Evolutionary conservation across 495 filamentous ascomycete species (phyloP).

Genomic region (Staphylotrichum tortipilum): DNA sequence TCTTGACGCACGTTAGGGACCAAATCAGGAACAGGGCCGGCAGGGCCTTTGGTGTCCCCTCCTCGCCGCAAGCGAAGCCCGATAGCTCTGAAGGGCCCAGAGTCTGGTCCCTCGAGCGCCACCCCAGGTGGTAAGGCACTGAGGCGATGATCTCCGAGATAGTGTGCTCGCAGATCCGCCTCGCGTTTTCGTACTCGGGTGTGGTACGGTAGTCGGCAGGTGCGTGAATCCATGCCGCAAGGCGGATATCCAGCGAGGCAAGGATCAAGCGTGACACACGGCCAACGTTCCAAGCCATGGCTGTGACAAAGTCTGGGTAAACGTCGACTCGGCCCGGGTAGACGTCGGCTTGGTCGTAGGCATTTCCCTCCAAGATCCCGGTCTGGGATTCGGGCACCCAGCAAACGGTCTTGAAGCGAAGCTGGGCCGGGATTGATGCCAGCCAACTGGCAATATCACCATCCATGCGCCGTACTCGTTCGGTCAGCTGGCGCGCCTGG

Average conservation of each 20-base stretch:
- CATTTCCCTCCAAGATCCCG: conserved; percentile 20
- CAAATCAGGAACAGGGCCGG: conserved; percentile 35
- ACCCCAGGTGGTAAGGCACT: conserved; percentile 46
- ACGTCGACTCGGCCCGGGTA: conserved; percentile 46
- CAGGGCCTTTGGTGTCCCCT: conserved; percentile 32
- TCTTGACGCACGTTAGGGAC: conserved; percentile 29
- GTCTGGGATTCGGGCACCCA: conserved; percentile 38
- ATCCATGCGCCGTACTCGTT: conserved; percentile 30
- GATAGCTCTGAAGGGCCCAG: conserved; percentile 12
- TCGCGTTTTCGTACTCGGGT: conserved; percentile 39
- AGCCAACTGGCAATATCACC: conserved; percentile 37
- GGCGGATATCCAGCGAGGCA: conserved; percentile 34
- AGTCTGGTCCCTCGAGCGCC: conserved; percentile 27
- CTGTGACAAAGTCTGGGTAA: conserved; percentile 41
- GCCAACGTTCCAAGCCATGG: conserved; percentile 37
- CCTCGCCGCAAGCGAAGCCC: conserved; percentile 33
- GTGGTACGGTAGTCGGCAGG: conserved; percentile 45
- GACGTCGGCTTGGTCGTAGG: conserved; percentile 33
- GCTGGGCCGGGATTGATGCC: conserved; percentile 27
- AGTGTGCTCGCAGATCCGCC: conserved; percentile 29
- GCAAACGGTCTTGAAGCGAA: conserved; percentile 32
- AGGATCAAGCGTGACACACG: conserved; percentile 37
- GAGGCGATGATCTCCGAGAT: conserved; percentile 44
- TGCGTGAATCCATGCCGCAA: conserved; percentile 39
- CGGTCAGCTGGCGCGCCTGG: conserved; percentile 28